Base-by-base conservation (phyloP, 1,284 basidiomycete genomes). In the Salmacisia buchloeana region DNA sequence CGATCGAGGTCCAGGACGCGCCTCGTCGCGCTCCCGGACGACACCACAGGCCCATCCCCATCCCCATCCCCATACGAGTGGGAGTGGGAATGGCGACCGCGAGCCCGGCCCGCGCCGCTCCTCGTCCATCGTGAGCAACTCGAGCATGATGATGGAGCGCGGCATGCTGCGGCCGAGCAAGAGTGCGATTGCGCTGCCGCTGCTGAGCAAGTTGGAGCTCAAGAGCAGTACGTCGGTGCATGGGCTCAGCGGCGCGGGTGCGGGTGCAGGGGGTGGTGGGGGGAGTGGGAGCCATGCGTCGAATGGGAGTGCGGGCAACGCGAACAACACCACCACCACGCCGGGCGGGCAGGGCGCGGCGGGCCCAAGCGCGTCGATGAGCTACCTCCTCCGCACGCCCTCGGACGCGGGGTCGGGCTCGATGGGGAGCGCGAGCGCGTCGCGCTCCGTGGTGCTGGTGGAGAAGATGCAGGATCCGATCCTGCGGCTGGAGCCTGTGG, bases 151-250 rank as follows among this genome's bases (percentile, higher is more conserved):
- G 15, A 25, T 63, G 35, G 66, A 67, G 29, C 49, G 61, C 59
- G 65, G 68, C 2, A 70, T 79, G 10, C 74, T 88, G 64, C 83
- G 83, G 56, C 83, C 83, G 54, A 86, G 84, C 68, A 89, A 89
- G 82, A 87, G 86, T 67, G 80, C 85, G 0, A 86, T 84, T 1
- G 89, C 87, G 6, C 77, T 87, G 10, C 75, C 76, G 9, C 63
- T 74, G 25, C 70, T 78, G n/a, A 71, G 71, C 72, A 84, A 85
- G 68, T 81, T 87, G 58, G 82, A 39, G 49, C 63, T 60, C 56
- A 64, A 69, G 33, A 63, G 63, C 39, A 59, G 64, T 41, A 65
- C 63, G 18, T 54, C 49, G 25, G 15, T 13, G 29, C 31, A 29
- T 33, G 49, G 27, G 25, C 25, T 31, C 15, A 54, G 49, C 31